Evolutionary conservation across 768 basidiomycete species (phyloP).

Genomic region (Tylopilus vinaceipallidus): DNA sequence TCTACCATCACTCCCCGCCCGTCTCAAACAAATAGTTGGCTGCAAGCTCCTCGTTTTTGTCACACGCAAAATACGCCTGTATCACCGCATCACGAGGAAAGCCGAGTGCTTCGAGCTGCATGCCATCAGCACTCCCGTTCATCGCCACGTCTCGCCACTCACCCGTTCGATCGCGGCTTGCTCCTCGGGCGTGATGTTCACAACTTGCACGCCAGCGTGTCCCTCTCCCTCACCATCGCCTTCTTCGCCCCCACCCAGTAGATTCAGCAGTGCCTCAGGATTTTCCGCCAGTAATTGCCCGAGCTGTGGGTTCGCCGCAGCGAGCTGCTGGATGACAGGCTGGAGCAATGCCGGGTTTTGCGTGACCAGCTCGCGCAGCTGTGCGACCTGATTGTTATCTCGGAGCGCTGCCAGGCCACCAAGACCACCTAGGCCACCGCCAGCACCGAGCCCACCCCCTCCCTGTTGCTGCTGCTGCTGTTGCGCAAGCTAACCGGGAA

Average conservation of each 20-base stretch:
- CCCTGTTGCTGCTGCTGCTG: slow-evolving; percentile 41
- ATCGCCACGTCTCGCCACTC: slow-evolving; percentile 32
- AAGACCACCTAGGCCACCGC: slow-evolving; percentile 19
- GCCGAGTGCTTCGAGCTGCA: slow-evolving; percentile 80
- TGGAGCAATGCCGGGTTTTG: slow-evolving; percentile 81
- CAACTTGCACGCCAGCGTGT: slow-evolving; percentile 37
- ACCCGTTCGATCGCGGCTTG: slow-evolving; percentile 86
- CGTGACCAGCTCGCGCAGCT: slow-evolving; percentile 67
- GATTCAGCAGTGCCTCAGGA: slow-evolving; percentile 64
- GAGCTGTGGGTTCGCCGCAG: slow-evolving; percentile 68
- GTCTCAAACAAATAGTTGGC: slow-evolving; percentile 91
- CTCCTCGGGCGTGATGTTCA: slow-evolving; percentile 86
- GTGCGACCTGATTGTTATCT: slow-evolving; percentile 62
- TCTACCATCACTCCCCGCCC: slow-evolving; percentile 45
- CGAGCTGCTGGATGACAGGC: slow-evolving; percentile 81
- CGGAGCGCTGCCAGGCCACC: slow-evolving; percentile 49
- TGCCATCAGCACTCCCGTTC: slow-evolving; percentile 1
- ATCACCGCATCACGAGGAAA: slow-evolving; percentile 80
- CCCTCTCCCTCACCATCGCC: slow-evolving; percentile 41
- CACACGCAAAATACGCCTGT: slow-evolving; percentile 92
- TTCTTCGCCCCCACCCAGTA: slow-evolving; percentile 52
- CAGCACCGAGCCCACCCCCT: slow-evolving; percentile 31
- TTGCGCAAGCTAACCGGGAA: slow-evolving; percentile 58
- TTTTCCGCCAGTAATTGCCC: slow-evolving; percentile 66
- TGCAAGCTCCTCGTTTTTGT: slow-evolving; percentile 95